Evolutionary conservation across 2,329 filamentous ascomycete species (phyloP), one percentile per base, ranked within the genome.

Genomic region (Xylariaceae sp.): DNA sequence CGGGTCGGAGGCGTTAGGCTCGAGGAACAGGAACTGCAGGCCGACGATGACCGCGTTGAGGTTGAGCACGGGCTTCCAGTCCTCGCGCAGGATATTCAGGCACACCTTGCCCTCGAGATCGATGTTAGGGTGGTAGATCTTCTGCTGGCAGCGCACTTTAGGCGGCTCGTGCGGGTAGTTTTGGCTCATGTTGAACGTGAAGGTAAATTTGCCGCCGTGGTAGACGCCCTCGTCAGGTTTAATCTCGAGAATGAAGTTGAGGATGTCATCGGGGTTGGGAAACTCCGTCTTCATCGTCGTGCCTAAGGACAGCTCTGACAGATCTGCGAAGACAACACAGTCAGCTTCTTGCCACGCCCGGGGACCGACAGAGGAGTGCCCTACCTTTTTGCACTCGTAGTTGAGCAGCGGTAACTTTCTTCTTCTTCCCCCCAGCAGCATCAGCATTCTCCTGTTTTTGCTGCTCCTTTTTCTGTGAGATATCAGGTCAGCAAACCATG

Each of bases 91-190:
- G 67, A 99, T 99, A 73, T 99, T 99, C 68, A 99, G 77, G 78
- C 94, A 99, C 59, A 99, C 92, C 71, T 99, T 99, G 64, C 94
- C 94, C 72, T 97, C 91, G 33, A 96, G 82, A 69, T 99, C 94
- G 71, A 99, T 99, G 74, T 99, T 99, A 5, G 94, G 94, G 72
- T 99, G 94, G 77, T 99, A 99, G 67, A 99, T 97, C 81, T 96
- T 97, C 76, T 99, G 91, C 64, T 87, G 89, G 77, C 94, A 97
- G 69, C 90, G 94, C 65, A 99, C 94, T 76, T 97, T 97, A 16
- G 94, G 94, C 59, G 94, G 92, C 72, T 97, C 92, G 76, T 97
- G 94, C 0, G 94, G 94, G 75, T 96, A 99, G 77, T 89, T 94
- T 70, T 93, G 89, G 74, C 91, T 92, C 77, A 99, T 96, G 59